Conservation (phyloP, 306 rosid genomes). For the Fragaria iinumae region DNA sequence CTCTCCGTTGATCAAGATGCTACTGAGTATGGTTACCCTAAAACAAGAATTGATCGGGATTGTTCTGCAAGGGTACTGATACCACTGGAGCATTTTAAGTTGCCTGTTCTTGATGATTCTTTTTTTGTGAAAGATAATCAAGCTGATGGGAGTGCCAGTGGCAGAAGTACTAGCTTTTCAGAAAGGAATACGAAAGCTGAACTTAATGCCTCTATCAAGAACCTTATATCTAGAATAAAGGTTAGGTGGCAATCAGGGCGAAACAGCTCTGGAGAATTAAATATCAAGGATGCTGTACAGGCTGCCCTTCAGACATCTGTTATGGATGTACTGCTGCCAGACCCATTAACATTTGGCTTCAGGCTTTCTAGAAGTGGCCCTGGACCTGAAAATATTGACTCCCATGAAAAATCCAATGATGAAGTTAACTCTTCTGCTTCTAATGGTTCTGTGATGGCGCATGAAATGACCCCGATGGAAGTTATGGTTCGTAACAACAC, state of each 20-base stretch:
- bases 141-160: conserved; percentile 39
- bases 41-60: conserved; percentile 84
- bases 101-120: conserved; percentile 90
- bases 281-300: conserved; percentile 87
- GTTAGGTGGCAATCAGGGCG: conserved; percentile 91
- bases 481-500: conserved; percentile 91
- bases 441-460: conserved; percentile 68
- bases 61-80: conserved; percentile 93
- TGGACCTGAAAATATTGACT: conserved; percentile 33
- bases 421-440: conserved; percentile 37
- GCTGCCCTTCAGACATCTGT: conserved; percentile 88
- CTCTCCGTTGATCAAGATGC: conserved; percentile 47
- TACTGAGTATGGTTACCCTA: conserved; percentile 73
- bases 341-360: conserved; percentile 91
- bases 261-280: conserved; percentile 80
- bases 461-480: conserved; percentile 84
- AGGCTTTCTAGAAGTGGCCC: conserved; percentile 51
- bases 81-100: conserved; percentile 86
- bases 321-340: conserved; percentile 93
- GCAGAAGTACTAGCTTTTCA: conserved; percentile 61
- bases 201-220: conserved; percentile 85
- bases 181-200: conserved; percentile 83
- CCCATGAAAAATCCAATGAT: conserved; percentile 25
- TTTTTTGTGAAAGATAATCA: conserved; percentile 66
- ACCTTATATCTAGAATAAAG: conserved; percentile 83